phyloP scores from a whole-genome alignment of 495 filamentous ascomycete genomes.

The Neurospora tetrasperma region DNA sequence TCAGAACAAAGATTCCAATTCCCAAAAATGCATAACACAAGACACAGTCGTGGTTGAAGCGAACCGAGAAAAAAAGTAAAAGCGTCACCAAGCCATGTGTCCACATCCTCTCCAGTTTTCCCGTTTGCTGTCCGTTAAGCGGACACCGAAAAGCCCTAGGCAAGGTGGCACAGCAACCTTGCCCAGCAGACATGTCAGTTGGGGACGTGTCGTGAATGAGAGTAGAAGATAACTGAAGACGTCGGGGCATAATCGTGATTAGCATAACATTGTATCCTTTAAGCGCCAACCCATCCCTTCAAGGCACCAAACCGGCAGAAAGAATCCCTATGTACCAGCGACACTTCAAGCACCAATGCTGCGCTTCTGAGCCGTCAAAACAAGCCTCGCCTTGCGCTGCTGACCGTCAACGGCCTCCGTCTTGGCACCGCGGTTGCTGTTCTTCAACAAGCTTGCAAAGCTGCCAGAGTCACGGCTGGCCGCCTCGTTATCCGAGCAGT shows the following conservation, averaged over 20 bases:
- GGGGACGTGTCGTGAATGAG: background rate
- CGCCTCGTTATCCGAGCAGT: constrained; percentile 37
- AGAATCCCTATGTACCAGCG: background rate
- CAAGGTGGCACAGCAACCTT: background rate
- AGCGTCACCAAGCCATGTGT: background rate
- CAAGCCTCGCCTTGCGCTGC: constrained; percentile 75
- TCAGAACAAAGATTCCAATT: background rate
- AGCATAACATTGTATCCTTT: constrained; percentile 19
- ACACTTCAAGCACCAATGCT: constrained; percentile 35
- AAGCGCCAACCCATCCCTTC: constrained; percentile 2
- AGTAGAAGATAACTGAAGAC: constrained; percentile 11
- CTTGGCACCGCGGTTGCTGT: constrained; percentile 35
- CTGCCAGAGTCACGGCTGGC: constrained; percentile 24
- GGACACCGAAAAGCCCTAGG: background rate
- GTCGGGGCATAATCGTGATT: constrained; percentile 28
- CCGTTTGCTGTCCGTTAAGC: background rate
- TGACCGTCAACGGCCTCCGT: constrained; percentile 43
- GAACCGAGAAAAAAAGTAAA: background rate
- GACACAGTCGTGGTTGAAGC: background rate
- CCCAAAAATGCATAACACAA: background rate
- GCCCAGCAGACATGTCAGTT: background rate
- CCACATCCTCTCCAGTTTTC: background rate
- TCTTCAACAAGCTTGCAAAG: constrained; percentile 51
- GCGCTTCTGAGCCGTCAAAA: constrained; percentile 85
- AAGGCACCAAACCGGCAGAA: background rate